Conservation (phyloP, 2,329 filamentous ascomycete species). For the Metarhizium rileyi region DNA sequence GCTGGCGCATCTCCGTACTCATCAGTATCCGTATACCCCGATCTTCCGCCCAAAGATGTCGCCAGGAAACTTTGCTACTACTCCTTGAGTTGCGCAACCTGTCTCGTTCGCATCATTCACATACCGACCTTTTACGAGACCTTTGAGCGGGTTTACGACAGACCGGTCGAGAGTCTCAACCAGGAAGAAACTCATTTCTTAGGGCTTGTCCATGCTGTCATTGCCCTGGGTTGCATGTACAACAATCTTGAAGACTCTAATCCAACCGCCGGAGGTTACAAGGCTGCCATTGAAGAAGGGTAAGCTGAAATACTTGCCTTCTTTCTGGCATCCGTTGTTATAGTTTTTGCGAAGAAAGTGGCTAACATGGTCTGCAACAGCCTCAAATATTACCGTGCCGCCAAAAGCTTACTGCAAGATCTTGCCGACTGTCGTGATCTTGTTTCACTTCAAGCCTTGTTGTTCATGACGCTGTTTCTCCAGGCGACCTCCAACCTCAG, state of each 20-base stretch:
- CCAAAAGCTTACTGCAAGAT: conserved; percentile 55
- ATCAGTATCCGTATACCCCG: conserved; percentile 42
- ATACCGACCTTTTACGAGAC: conserved; percentile 70
- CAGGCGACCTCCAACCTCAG: conserved; percentile 71
- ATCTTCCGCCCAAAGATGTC: conserved; percentile 58
- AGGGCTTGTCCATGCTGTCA: conserved; percentile 59
- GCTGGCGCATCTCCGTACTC: conserved; percentile 51
- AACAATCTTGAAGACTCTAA: conserved; percentile 44
- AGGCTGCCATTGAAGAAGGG: conserved; percentile 46
- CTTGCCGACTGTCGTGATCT: conserved; percentile 64
- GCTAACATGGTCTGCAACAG: conserved; percentile 28
- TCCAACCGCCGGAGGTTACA: conserved; percentile 38
- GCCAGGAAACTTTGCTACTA: conserved; percentile 45
- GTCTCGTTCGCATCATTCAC: conserved; percentile 62
- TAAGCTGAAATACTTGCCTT: conserved; percentile 20
- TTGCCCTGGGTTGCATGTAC: conserved; percentile 68
- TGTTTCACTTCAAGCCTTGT: conserved; percentile 61
- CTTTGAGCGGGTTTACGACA: conserved; percentile 70
- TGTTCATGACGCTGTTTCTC: conserved; percentile 74
- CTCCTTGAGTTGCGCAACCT: conserved; percentile 47
- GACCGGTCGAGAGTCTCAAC: conserved; percentile 49
- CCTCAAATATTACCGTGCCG: conserved; percentile 63
- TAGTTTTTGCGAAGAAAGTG: conserved; percentile 13
- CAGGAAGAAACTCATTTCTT: conserved; percentile 59
- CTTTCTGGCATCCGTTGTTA: background rate